A percentile compares a stretch with the other conserved stretches of the same genome.
phyloP scores from a whole-genome alignment of 169 alveolate species.

The Plasmodium falciparum region DNA sequence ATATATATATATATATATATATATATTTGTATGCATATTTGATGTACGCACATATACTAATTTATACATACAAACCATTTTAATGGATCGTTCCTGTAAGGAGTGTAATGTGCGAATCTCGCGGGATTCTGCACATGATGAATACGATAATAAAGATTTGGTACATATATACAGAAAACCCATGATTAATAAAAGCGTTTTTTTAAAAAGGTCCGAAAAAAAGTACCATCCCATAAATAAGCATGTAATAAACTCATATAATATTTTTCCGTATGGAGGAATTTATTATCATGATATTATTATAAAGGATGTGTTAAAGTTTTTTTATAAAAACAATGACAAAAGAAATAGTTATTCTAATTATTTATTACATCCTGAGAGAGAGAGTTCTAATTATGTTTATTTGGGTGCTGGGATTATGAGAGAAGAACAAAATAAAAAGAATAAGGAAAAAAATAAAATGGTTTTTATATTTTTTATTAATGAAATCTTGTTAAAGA shows the following conservation, averaged over 20 bases:
- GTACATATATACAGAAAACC: conserved; percentile 42
- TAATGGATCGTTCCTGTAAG: background rate
- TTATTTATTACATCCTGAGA: background rate
- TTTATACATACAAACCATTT: background rate
- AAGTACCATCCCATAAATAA: conserved; percentile 3
- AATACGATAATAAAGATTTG: conserved; percentile 39
- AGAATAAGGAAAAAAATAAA: conserved; percentile 42
- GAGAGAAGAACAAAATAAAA: conserved; percentile 39
- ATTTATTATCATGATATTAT: conserved; percentile 53
- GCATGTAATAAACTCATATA: conserved; percentile 25
- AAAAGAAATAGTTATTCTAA: background rate
- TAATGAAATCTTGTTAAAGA: conserved; percentile 33
- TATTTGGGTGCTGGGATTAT: conserved; percentile 60
- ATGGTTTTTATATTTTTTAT: conserved; percentile 73
- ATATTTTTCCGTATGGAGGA: conserved; percentile 71
- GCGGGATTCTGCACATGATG: conserved; percentile 6
- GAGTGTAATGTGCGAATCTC: background rate
- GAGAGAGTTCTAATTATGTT: conserved; percentile 2
- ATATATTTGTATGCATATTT: background rate
- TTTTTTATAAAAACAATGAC: conserved; percentile 8
- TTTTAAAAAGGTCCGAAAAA: conserved; percentile 16
- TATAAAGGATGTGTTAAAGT: conserved; percentile 46
- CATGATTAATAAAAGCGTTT: conserved; percentile 16
- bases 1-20: background rate
- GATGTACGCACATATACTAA: background rate